A percentile compares a stretch with the other conserved stretches of the same genome.
These are phyloP conservation scores for Acacia pycnantha DNA, from an alignment of 331 rosid genomes.

Conservation along the genomic window DNA sequence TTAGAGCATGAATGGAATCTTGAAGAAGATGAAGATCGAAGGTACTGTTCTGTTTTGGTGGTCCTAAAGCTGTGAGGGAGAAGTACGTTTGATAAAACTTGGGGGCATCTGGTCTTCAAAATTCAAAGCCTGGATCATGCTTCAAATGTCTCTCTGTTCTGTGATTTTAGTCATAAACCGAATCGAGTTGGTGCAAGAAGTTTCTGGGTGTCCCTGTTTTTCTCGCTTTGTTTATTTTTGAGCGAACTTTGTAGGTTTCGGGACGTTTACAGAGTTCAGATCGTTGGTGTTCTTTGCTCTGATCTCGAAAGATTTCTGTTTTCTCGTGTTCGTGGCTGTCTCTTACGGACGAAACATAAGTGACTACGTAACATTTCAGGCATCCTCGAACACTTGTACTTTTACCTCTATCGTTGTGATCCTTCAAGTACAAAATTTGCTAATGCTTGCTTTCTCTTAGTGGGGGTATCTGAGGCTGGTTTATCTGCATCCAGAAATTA, in stretches of 20 bases:
- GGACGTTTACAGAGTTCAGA: conserved; percentile 13
- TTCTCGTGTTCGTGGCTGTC: conserved; percentile 55
- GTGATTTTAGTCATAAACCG: conserved; percentile 25
- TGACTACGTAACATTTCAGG: conserved; percentile 39
- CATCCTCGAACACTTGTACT: background rate
- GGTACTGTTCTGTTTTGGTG: conserved; percentile 40
- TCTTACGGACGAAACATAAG: conserved; percentile 36
- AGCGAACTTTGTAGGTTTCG: background rate
- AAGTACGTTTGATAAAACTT: conserved; percentile 16
- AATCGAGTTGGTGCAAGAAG: conserved; percentile 11
- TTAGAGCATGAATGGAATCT: conserved; percentile 27
- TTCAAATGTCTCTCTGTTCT: conserved; percentile 21
- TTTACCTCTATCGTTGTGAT: conserved; percentile 6
- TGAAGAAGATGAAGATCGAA: conserved; percentile 49
- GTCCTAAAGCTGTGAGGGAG: conserved; percentile 23
- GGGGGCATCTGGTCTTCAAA: background rate
- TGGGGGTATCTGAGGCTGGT: background rate
- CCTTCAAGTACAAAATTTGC: conserved; percentile 12
- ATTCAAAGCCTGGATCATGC: conserved; percentile 27
- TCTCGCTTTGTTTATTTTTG: background rate
- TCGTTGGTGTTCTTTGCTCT: conserved; percentile 45
- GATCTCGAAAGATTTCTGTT: conserved; percentile 59
- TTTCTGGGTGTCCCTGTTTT: background rate
- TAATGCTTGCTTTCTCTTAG: conserved; percentile 8
- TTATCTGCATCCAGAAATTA: background rate